phyloP scores from a whole-genome alignment of 768 basidiomycete genomes.

The Tubosaeta brunneosetosa region DNA sequence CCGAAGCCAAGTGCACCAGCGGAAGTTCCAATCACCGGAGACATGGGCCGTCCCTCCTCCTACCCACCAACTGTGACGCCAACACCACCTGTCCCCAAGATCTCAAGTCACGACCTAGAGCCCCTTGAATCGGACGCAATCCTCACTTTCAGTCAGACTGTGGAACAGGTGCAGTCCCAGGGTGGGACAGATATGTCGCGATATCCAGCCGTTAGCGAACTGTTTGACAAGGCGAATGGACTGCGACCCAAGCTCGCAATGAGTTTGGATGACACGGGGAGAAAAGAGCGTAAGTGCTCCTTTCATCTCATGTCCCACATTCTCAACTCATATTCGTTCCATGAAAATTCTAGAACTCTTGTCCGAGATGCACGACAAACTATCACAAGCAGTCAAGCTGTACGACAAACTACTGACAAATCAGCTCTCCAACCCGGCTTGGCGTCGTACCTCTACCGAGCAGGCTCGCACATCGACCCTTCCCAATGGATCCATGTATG shows the following conservation, averaged over 20 bases:
- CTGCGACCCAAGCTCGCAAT: constrained; percentile 78
- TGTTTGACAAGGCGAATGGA: constrained; percentile 78
- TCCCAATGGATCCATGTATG: constrained; percentile 23
- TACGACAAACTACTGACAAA: constrained; percentile 87
- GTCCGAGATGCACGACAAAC: constrained; percentile 90
- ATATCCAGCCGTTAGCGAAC: constrained; percentile 78
- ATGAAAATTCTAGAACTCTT: constrained; percentile 58
- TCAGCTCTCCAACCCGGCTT: constrained; percentile 69
- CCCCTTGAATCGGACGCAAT: constrained; percentile 82
- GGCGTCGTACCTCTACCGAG: constrained; percentile 38
- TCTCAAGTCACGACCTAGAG: constrained; percentile 77
- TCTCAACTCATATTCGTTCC: neutral
- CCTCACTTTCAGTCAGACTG: constrained; percentile 84
- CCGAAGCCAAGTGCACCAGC: constrained; percentile 76
- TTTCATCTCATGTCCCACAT: neutral
- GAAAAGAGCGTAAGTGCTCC: constrained; percentile 71
- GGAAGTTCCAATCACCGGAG: constrained; percentile 52
- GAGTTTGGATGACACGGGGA: constrained; percentile 76
- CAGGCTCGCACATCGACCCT: constrained; percentile 16
- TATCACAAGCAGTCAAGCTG: constrained; percentile 86
- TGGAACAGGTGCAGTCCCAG: constrained; percentile 77
- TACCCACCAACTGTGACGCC: constrained; percentile 38
- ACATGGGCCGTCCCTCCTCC: constrained; percentile 43
- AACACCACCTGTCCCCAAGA: constrained; percentile 41
- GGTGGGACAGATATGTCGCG: constrained; percentile 73